Conservation (phyloP, 805 yeast species). For the Lachancea dasiensis region DNA sequence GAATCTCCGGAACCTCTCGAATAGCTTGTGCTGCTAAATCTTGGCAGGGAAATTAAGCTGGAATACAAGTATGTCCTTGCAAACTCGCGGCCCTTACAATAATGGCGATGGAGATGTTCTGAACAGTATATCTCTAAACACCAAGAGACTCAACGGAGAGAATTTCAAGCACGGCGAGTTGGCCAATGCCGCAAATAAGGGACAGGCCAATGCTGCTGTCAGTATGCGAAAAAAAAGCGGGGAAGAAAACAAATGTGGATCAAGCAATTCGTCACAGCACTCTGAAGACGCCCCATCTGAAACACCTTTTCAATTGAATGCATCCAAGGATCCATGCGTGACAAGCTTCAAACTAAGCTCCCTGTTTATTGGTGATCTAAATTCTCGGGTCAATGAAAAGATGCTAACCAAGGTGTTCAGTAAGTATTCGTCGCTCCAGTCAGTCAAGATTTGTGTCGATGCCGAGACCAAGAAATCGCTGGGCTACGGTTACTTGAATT, state of each 20-base stretch:
- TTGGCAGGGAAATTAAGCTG: background rate
- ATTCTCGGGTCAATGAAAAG: constrained; percentile 44
- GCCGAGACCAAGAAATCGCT: constrained; percentile 49
- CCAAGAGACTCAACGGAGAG: background rate
- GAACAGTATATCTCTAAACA: constrained; percentile 7
- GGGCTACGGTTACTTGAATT: constrained; percentile 72
- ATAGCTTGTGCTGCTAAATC: background rate
- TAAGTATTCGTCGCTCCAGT: constrained; percentile 40
- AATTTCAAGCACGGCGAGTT: background rate
- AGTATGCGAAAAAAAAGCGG: background rate
- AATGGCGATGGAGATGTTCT: background rate
- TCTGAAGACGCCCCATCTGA: constrained; percentile 5
- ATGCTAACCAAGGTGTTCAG: constrained; percentile 40
- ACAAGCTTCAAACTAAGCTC: constrained; percentile 24
- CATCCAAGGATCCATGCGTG: background rate
- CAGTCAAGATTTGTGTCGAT: constrained; percentile 57
- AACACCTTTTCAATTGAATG: constrained; percentile 1
- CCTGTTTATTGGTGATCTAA: constrained; percentile 61
- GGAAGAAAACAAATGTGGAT: background rate
- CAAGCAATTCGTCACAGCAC: constrained; percentile 1
- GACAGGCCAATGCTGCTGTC: background rate
- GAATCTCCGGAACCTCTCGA: too few relatives aligned
- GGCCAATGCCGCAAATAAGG: background rate
- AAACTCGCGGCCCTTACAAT: background rate
- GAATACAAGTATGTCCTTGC: background rate